phyloP scores from a whole-genome alignment of 306 rosid genomes.

The Prosopis cineraria region DNA sequence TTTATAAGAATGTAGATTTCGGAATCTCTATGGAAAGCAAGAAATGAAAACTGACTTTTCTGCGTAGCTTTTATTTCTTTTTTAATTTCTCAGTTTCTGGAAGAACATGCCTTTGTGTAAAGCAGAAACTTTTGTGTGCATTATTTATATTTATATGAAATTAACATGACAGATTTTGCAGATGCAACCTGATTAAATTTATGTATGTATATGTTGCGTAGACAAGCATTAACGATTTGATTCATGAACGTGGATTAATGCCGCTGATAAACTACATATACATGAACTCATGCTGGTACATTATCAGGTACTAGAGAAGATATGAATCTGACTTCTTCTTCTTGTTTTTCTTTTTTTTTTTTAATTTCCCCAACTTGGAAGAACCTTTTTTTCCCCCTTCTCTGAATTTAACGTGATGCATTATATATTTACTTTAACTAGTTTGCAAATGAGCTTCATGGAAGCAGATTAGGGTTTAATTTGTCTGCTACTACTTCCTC shows the following conservation, averaged over 20 bases:
- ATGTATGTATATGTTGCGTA: no score
- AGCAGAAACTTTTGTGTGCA: neutral
- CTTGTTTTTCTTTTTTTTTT: no score
- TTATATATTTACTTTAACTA: neutral
- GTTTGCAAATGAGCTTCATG: neutral
- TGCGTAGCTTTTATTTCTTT: neutral
- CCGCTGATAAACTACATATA: neutral
- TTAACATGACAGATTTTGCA: no score
- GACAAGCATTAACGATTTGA: no score
- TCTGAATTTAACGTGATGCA: neutral
- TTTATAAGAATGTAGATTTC: neutral
- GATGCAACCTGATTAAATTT: no score
- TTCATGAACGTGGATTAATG: neutral
- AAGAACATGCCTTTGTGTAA: neutral
- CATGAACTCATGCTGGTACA: neutral
- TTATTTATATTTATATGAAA: no score
- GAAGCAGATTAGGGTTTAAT: neutral
- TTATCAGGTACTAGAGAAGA: neutral
- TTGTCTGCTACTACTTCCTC: neutral
- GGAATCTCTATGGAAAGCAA: no score
- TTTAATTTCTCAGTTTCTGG: neutral
- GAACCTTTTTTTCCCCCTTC: neutral
- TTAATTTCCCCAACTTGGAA: neutral
- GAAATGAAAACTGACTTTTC: constrained; percentile 9
- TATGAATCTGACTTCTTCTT: neutral